Conservation (phyloP, 371 early-diverging fungal species). For the Chytridium lagenaria region DNA sequence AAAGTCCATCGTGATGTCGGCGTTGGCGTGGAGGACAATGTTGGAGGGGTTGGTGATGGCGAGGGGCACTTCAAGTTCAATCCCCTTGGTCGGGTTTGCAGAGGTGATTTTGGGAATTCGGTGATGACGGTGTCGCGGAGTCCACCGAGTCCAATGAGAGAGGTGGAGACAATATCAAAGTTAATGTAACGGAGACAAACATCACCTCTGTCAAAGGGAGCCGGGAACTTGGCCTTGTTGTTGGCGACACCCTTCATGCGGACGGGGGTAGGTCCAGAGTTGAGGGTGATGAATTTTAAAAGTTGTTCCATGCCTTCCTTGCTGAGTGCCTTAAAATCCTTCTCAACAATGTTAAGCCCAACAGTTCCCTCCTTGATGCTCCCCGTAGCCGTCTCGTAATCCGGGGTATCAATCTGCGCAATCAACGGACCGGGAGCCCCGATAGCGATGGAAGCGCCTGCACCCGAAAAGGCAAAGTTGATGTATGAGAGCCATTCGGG, state of each 20-base stretch:
- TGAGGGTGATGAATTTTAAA: background rate
- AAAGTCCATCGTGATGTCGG: slow-evolving; percentile 8
- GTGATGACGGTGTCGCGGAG: background rate
- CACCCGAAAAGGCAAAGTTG: background rate
- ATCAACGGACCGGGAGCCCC: slow-evolving; percentile 13
- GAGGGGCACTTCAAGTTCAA: slow-evolving; percentile 16
- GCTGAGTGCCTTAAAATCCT: background rate
- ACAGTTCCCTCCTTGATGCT: background rate
- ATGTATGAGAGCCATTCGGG: slow-evolving; percentile 8
- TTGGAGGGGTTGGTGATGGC: slow-evolving; percentile 21
- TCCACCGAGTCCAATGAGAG: background rate
- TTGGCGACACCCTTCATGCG: slow-evolving; percentile 13
- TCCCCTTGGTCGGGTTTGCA: slow-evolving; percentile 6
- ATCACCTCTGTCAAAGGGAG: background rate
- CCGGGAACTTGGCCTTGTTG: background rate
- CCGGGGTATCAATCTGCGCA: slow-evolving; percentile 12
- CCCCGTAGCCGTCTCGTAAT: background rate
- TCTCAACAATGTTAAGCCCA: background rate
- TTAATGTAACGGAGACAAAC: slow-evolving; percentile 8
- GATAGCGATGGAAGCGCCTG: slow-evolving; percentile 6
- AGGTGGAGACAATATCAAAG: slow-evolving; percentile 9
- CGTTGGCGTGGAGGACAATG: slow-evolving; percentile 3
- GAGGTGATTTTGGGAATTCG: background rate
- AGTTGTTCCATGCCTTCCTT: background rate
- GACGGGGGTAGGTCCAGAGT: background rate